Percentiles rank a stretch among this genome's conserved stretches.
Evolutionary conservation across 306 rosid genomes (phyloP).

Genomic region (Pyrus communis): DNA sequence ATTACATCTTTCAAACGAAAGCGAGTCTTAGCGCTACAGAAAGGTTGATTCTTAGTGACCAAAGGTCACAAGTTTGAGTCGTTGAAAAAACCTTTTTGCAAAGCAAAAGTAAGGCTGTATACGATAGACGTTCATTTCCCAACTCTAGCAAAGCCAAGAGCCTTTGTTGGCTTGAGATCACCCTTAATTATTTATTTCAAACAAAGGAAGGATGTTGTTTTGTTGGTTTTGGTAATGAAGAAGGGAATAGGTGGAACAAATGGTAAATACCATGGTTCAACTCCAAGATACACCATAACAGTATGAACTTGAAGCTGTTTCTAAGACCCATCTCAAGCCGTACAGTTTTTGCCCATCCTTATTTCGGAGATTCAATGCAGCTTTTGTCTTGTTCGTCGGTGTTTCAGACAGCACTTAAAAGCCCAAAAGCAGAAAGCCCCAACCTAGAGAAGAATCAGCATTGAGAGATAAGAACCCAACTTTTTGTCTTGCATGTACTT

Average conservation of each 20-base stretch:
- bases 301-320: background rate
- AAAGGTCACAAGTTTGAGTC: no score
- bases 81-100: no score
- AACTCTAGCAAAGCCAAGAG: no score
- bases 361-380: background rate
- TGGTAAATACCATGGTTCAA: background rate
- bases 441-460: constrained; percentile 9
- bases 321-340: background rate
- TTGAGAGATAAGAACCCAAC: constrained; percentile 14
- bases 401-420: constrained; percentile 1
- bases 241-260: background rate
- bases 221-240: background rate
- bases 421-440: constrained; percentile 12
- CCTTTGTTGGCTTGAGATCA: no score
- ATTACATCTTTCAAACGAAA: background rate
- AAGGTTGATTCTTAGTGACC: no score
- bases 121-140: rapidly evolving
- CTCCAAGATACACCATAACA: background rate
- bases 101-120: no score
- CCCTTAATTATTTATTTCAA: background rate
- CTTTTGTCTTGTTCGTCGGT: background rate
- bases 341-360: background rate
- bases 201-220: background rate
- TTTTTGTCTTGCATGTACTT: constrained; percentile 48
- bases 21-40: rapidly evolving